Conservation (phyloP, 164 flowering plant genomes). For the Sedum album region DNA sequence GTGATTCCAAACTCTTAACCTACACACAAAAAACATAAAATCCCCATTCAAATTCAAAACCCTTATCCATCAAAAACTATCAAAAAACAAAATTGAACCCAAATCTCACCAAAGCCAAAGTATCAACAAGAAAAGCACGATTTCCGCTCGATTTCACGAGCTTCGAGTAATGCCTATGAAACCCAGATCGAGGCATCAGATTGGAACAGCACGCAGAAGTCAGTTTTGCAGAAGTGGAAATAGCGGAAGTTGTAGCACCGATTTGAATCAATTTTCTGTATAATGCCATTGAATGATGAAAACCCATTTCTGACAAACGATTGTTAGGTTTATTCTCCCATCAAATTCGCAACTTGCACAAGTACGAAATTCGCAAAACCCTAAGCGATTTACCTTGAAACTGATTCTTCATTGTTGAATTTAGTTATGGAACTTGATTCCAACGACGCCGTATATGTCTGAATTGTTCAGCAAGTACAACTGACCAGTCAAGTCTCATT, state of each 20-base stretch:
- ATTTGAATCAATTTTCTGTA: conserved; percentile 26
- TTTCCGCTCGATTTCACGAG: conserved; percentile 37
- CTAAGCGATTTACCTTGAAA: neutral
- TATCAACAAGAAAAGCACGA: conserved; percentile 72
- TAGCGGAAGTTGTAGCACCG: conserved; percentile 19
- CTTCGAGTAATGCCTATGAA: conserved; percentile 33
- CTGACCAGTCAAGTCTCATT: no score
- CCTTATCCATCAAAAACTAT: neutral
- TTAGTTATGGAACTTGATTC: no score
- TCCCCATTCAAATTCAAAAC: neutral
- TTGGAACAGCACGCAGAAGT: conserved; percentile 9
- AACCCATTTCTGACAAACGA: neutral
- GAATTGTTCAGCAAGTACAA: no score
- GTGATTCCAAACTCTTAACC: conserved; percentile 57
- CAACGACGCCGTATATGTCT: neutral
- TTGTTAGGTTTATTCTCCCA: neutral
- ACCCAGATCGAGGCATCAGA: conserved; percentile 9
- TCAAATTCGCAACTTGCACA: neutral
- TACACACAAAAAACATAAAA: conserved; percentile 15
- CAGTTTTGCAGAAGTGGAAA: neutral
- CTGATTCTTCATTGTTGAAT: no score
- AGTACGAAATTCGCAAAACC: neutral
- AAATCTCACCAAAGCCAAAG: conserved; percentile 51
- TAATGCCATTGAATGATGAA: conserved; percentile 15
- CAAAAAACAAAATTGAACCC: neutral